Evolutionary conservation across 768 basidiomycete species (phyloP).

Genomic region (Trametes cinnabarina): DNA sequence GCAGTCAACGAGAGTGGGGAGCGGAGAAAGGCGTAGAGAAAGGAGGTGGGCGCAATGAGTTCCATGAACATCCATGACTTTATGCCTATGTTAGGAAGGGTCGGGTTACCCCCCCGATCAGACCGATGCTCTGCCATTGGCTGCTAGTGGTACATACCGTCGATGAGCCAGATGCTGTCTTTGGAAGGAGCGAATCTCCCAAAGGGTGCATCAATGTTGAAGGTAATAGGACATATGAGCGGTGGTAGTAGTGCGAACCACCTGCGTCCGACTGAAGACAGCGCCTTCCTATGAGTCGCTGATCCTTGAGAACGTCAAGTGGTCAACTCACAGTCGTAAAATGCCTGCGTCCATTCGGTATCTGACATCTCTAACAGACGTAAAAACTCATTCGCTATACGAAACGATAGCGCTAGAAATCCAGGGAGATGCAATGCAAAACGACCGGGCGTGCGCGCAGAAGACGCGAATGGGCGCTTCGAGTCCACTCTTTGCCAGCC

Average conservation of each 20-base stretch:
- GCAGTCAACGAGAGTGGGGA: conserved; percentile 44
- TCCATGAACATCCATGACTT: conserved; percentile 81
- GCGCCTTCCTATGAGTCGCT: neutral
- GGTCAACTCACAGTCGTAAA: conserved; percentile 9
- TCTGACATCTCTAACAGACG: no score
- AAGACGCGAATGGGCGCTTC: neutral
- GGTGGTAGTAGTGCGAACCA: conserved; percentile 45
- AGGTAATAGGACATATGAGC: conserved; percentile 35
- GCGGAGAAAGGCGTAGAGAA: conserved; percentile 48
- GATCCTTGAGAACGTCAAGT: neutral
- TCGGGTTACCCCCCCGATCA: no score
- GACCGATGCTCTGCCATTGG: no score
- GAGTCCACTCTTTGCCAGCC: neutral
- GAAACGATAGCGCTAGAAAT: no score
- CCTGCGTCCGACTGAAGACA: conserved; percentile 37
- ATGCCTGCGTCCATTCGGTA: neutral
- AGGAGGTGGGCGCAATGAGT: conserved; percentile 54
- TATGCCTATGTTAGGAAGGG: conserved; percentile 36
- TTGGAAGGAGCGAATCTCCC: conserved; percentile 63
- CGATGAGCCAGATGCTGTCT: conserved; percentile 49
- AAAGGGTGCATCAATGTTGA: conserved; percentile 73
- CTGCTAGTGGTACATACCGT: conserved; percentile 46
- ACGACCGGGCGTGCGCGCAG: no score
- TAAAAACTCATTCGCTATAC: no score
- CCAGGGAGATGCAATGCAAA: no score